Base-by-base conservation (phyloP, 139 green algal genomes). In the Chlamydomonas sp. region DNA sequence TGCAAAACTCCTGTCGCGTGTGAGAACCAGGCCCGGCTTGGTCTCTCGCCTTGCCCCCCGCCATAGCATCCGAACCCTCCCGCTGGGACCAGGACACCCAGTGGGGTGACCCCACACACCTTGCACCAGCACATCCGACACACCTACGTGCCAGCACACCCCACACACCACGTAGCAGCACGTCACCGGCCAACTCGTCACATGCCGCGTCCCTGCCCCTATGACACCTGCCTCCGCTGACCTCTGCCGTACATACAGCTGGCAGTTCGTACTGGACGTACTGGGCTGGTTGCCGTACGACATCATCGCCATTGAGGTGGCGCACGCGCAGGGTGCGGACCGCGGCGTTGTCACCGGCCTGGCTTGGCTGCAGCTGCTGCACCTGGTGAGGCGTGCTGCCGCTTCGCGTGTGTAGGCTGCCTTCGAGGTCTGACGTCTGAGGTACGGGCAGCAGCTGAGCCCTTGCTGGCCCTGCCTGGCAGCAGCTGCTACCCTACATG, bases 261-360 rank as follows among this genome's bases (percentile, higher is more conserved):
- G 68, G 68, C 68, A 85, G 17, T 85, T 78, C 69, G 12, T 59
- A 7, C 63, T 85, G 68, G 80, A 85, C 59, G 1, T 85, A 0
- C 4, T 78, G 58, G 80, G 80, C 68, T 85, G 80, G 68, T 85
- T 85, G 12, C 80, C 80, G 0, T 12, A n/a, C 4, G 80, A 85
- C 58, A 79, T 68, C 68, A 78, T 85, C 16, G 10, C 15, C 2
- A 61, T 79, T 2, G 80, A 78, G 5, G 71, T 66, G 18, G 68
- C 80, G 17, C 59, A 31, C 14, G 7, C 58, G 10, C 2, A 2
- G 58, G 80, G 80, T 3, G 69, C 80, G 59, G 18, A 4, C 18
- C 58, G 67, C 5, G 15, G 5, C 5, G 69, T 4, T 0, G 68
- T 85, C 16, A 60, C 16, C 0, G 18, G 18, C 4, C 68, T 85